Evolutionary conservation across 306 rosid species (phyloP), one percentile per base, ranked within the genome.

Genomic region (Cicer cuneatum): DNA sequence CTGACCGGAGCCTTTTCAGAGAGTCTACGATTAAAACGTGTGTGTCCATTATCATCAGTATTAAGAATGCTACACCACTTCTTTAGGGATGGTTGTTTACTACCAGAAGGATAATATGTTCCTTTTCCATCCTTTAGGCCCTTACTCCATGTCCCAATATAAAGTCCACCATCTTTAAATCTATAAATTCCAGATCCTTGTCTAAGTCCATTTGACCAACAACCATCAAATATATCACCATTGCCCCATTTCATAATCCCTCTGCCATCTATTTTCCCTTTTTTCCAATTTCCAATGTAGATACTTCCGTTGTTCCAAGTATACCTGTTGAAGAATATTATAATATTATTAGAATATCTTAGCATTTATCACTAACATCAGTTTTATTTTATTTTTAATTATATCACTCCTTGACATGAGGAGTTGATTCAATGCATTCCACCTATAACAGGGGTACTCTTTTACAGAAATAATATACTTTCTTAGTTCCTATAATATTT

Each of bases 61-160:
- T 65, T 71, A 43, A 85, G 77, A 80, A 90, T 69, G 77, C 85
- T 80, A 69, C 75, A 65, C 90, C 85, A 87, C 75, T 74, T 90
- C 85, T 78, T 88, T 65, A 90, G 58, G 71, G 89, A 69, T 6
- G 89, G 95, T 77, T 87, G 87, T 81, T 84, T 88, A 71, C 83
- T 81, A 49, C 96, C 99, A 9, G 81, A 65, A 24, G 98, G 98
- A 87, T 90, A 94, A 84, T 90, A 86, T 8, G 86, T 87, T 71
- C 99, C 99, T 78, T 87, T 92, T 45, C 99, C 99, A 84, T 94
- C 99, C 83, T 94, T 94, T 72, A 92, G 83, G 41, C 86, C 96
- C 59, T 64, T 84, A 83, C 95, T 85, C 99, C 99, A 94, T 21
- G 85, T 87, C 71, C 99, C 99, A 62, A 88, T 72, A 84, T 92